Evolutionary conservation across 1,284 basidiomycete genomes (phyloP), one percentile per base, ranked within the genome.

Genomic region (Microbotryum scabiosae): DNA sequence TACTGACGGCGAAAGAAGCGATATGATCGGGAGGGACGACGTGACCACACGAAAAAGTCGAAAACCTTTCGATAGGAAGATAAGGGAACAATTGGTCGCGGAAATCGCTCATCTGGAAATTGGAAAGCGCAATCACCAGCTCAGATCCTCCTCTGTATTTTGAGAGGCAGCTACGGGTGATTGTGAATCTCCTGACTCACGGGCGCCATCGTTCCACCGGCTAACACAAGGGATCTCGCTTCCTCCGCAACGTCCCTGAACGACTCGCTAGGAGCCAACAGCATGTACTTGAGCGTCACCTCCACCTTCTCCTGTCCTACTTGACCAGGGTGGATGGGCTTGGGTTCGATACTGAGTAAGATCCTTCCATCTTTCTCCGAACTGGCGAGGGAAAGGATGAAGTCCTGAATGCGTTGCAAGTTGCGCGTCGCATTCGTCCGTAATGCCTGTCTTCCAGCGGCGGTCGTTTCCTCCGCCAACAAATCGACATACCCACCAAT

Each of bases 151-250:
- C 30, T 30, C 7, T 14, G 5, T 10, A 4, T 23, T 41, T 4
- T 18, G 2, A 52, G 20, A 52, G 20, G 4, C 0, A 7, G 21
- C 9, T 0, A 18, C 45, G 20, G 7, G 32, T 9, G 16, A 16
- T 6, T 7, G 16, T n/a, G 20, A 14, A 9, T 14, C 21, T 20
- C 41, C 23, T 30, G 16, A 68, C 79, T 60, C 70, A 92, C 89
- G 9, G 94, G 94, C 46, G 90, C 91, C 94, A 98, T 97, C 0
- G 94, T 98, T 2, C 94, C 94, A 10, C 94, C 94, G 0, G 93
- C 92, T 18, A 98, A 78, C 26, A 98, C 78, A 9, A 98, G 85
- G 1, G 87, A 82, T 43, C 90, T 79, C 0, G 92, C 90, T 52
- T 81, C 78, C 26, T 89, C 83, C 1, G 91, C 82, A 2, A 98